Conservation (phyloP, 768 basidiomycete species). For the Cystofilobasidium macerans region DNA sequence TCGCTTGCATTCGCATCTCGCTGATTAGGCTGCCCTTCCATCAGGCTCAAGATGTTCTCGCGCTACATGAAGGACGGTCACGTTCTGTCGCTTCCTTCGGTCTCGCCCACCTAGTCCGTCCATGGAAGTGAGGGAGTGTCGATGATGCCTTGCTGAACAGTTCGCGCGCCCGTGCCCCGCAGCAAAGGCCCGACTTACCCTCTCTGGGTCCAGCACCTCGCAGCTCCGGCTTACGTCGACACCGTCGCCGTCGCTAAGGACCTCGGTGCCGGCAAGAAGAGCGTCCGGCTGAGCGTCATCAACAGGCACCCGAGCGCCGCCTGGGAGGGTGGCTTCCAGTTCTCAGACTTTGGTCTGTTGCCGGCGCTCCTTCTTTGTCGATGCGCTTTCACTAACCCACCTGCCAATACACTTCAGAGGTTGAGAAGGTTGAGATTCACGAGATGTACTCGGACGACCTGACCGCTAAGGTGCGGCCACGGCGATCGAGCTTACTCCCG, state of each 20-base stretch:
- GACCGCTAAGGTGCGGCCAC: slow-evolving; percentile 32
- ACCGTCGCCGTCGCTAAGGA: slow-evolving; percentile 44
- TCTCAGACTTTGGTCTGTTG: slow-evolving; percentile 31
- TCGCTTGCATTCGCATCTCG: slow-evolving; percentile 33
- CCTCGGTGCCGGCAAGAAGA: slow-evolving; percentile 32
- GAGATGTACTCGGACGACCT: slow-evolving; percentile 49
- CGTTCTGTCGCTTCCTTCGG: slow-evolving; percentile 41
- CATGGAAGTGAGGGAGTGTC: slow-evolving; percentile 5
- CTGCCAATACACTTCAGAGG: slow-evolving; percentile 42
- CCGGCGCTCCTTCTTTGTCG: not conserved
- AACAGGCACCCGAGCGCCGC: slow-evolving; percentile 44
- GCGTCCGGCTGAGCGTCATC: slow-evolving; percentile 47
- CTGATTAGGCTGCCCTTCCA: not conserved
- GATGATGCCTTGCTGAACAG: not conserved
- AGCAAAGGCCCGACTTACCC: slow-evolving; percentile 45
- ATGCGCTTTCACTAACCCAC: slow-evolving; percentile 4
- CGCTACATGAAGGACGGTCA: slow-evolving; percentile 45
- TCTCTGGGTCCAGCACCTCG: slow-evolving; percentile 44
- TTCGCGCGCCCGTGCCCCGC: not conserved
- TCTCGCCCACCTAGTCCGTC: not conserved
- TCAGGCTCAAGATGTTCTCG: slow-evolving; percentile 45
- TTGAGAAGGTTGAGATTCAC: slow-evolving; percentile 42
- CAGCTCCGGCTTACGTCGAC: slow-evolving; percentile 43
- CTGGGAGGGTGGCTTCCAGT: slow-evolving; percentile 34
- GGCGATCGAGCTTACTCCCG: no score